Conservation (phyloP, 805 yeast species). For the Starmera amethionina region DNA sequence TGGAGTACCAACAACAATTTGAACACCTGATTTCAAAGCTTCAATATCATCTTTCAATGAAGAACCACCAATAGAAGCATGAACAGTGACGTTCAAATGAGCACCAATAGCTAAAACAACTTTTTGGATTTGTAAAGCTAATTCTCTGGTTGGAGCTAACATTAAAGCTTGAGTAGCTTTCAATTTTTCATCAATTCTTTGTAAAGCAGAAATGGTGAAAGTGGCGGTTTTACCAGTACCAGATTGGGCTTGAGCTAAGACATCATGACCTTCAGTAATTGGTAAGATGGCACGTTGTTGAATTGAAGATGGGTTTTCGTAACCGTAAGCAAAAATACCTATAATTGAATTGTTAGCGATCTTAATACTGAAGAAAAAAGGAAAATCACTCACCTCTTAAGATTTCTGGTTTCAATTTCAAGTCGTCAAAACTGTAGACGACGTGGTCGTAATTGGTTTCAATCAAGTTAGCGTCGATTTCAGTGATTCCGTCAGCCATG, state of each 20-base stretch:
- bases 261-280: slow-evolving; percentile 90
- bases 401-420: slow-evolving; percentile 59
- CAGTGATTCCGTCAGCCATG: slow-evolving; percentile 58
- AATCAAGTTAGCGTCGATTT: slow-evolving; percentile 74
- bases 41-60: slow-evolving; percentile 79
- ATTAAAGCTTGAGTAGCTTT: slow-evolving; percentile 86
- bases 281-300: slow-evolving; percentile 97
- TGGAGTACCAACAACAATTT: slow-evolving; percentile 95
- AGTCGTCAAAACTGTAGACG: slow-evolving; percentile 66
- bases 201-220: slow-evolving; percentile 76
- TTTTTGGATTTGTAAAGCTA: slow-evolving; percentile 91
- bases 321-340: slow-evolving; percentile 83
- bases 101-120: slow-evolving; percentile 86
- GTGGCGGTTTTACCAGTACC: slow-evolving; percentile 99
- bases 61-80: slow-evolving; percentile 98
- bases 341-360: slow-evolving; percentile 27
- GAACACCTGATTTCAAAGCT: slow-evolving; percentile 78
- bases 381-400: slow-evolving; percentile 29
- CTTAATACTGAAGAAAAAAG: not conserved
- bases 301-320: slow-evolving; percentile 93
- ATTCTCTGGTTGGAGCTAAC: slow-evolving; percentile 95
- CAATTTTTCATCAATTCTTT: slow-evolving; percentile 61
- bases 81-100: slow-evolving; percentile 84
- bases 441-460: slow-evolving; percentile 96
- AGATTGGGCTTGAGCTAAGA: slow-evolving; percentile 97